Evolutionary conservation across 371 early-diverging fungal species (phyloP).

Genomic region (Funneliformis caledonium): DNA sequence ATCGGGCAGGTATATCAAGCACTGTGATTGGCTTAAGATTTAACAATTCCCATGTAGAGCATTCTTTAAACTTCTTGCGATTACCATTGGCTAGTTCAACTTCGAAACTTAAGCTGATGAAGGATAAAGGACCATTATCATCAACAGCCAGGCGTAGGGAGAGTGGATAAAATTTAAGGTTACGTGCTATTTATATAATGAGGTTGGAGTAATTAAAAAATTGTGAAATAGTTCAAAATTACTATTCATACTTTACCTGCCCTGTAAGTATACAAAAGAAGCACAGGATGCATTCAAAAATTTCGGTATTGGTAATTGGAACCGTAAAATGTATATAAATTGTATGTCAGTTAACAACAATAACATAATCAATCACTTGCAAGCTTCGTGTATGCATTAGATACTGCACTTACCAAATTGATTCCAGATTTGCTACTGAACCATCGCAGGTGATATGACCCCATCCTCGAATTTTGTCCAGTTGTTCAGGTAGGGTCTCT

Average conservation of each 20-base stretch:
- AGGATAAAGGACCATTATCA: constrained; percentile 16
- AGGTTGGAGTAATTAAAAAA: background rate
- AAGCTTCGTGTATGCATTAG: too few species aligned
- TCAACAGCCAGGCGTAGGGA: constrained; percentile 2
- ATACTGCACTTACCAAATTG: constrained; percentile 11
- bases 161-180: constrained; percentile 13
- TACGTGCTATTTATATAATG: constrained; percentile 15
- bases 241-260: constrained; percentile 13
- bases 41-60: constrained; percentile 9
- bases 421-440: constrained; percentile 26
- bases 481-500: background rate
- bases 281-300: too few species aligned
- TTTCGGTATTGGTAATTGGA: too few species aligned
- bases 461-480: background rate
- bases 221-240: background rate
- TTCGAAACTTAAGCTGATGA: constrained; percentile 11
- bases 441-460: constrained; percentile 23
- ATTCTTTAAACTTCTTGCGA: background rate
- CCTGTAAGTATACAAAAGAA: constrained; percentile 1
- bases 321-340: too few species aligned
- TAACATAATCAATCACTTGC: too few species aligned
- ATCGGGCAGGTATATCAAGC: constrained; percentile 5
- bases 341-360: too few species aligned
- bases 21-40: constrained; percentile 4
- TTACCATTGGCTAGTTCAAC: background rate